Percentiles rank a stretch among this genome's conserved stretches.
These are phyloP conservation scores for Vanrija humicola DNA, from an alignment of 1,284 basidiomycete genomes.

Conservation along the genomic window DNA sequence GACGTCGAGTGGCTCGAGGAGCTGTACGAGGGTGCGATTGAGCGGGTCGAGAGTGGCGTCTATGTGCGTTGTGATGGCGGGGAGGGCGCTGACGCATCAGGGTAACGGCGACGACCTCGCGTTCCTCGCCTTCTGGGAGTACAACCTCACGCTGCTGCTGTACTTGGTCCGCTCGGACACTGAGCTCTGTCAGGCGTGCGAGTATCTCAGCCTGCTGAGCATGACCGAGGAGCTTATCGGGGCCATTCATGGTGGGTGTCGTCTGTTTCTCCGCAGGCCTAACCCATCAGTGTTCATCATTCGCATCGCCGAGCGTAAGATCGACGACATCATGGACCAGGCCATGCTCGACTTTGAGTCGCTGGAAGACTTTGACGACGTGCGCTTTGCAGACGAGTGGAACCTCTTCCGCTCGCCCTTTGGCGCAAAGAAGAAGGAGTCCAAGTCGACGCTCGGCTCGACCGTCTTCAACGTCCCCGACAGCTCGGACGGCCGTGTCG, in stretches of 20 bases:
- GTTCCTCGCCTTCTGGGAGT: conserved; percentile 87
- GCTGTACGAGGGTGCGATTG: conserved; percentile 81
- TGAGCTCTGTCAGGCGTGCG: conserved; percentile 67
- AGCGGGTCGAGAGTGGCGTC: conserved; percentile 84
- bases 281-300: conserved; percentile 77
- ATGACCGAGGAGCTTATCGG: conserved; percentile 72
- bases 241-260: conserved; percentile 74
- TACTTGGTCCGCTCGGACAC: conserved; percentile 84
- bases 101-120: conserved; percentile 77
- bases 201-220: conserved; percentile 64
- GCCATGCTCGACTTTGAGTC: conserved; percentile 81
- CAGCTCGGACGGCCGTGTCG: conserved; percentile 21
- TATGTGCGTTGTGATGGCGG: conserved; percentile 62
- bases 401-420: conserved; percentile 69
- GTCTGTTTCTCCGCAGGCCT: not conserved
- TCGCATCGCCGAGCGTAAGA: conserved; percentile 80
- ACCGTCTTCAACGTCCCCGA: not conserved
- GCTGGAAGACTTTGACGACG: conserved; percentile 68
- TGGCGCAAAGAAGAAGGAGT: conserved; percentile 61
- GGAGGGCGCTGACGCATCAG: conserved; percentile 49
- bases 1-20: conserved; percentile 89
- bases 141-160: conserved; percentile 83
- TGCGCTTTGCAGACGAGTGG: conserved; percentile 97
- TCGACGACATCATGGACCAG: conserved; percentile 79
- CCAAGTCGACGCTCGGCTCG: conserved; percentile 31